A percentile compares a stretch with the other conserved stretches of the same genome.
These are phyloP conservation scores for Ceratopteris richardii DNA, from an alignment of 75 land plant genomes.

Conservation along the genomic window DNA sequence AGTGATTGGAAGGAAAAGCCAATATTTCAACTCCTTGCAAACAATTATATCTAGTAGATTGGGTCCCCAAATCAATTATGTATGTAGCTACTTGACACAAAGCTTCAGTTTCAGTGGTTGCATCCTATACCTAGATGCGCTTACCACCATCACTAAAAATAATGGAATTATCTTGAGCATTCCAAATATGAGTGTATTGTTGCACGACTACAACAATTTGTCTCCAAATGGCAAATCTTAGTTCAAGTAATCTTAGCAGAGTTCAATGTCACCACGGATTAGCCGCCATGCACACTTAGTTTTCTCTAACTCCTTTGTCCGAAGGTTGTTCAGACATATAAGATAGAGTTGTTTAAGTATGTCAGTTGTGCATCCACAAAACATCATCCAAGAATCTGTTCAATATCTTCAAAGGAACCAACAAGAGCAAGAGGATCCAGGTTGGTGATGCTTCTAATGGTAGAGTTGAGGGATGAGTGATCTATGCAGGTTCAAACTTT, in stretches of 20 bases:
- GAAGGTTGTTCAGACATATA: slow-evolving; percentile 59
- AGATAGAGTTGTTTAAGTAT: slow-evolving; percentile 29
- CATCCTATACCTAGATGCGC: slow-evolving; percentile 50
- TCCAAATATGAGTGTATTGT: slow-evolving; percentile 78
- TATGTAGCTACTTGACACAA: slow-evolving; percentile 76
- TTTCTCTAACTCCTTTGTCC: slow-evolving; percentile 18
- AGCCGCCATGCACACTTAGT: slow-evolving; percentile 55
- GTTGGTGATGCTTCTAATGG: slow-evolving; percentile 62
- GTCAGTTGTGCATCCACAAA: slow-evolving; percentile 85
- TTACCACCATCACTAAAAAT: slow-evolving; percentile 97
- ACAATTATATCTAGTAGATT: slow-evolving; percentile 87
- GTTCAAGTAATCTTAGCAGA: slow-evolving; percentile 59
- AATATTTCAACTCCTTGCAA: too few relatives aligned
- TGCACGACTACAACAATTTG: slow-evolving; percentile 60
- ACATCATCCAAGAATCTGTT: slow-evolving; percentile 74
- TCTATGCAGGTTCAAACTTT: slow-evolving; percentile 79
- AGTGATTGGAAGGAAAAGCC: too few relatives aligned
- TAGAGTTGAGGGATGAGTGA: slow-evolving; percentile 91
- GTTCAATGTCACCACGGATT: slow-evolving; percentile 61
- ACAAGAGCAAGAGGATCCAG: slow-evolving; percentile 74
- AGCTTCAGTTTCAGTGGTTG: slow-evolving; percentile 43
- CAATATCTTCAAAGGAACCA: slow-evolving; percentile 60
- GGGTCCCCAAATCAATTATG: slow-evolving; percentile 92
- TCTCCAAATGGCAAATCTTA: slow-evolving; percentile 65
- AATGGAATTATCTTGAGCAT: slow-evolving; percentile 88